Base-by-base conservation (phyloP, 1,139 yeast species). In the Tardiomyces digboiensis region DNA sequence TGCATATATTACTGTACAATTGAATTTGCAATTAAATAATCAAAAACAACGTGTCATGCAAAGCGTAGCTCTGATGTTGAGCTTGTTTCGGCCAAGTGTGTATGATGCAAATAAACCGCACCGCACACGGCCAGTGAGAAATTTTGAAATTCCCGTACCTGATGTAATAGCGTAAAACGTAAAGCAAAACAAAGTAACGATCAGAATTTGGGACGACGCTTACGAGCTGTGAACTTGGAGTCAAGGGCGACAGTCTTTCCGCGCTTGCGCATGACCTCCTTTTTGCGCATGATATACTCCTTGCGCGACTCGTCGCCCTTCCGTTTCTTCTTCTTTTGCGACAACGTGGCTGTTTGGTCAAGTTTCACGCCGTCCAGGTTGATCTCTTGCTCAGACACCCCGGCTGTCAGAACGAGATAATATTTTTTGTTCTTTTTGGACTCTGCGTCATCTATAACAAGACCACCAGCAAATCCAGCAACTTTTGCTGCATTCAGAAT, bases 401-500 rank as follows among this genome's bases (percentile, higher is more conserved):
- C 97, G 0, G 97, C 95, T 42, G 91, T 84, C 51, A 91, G 70
- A 19, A 91, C 97, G 50, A 91, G 68, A 61, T 91, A 91, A 64
- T 83, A 86, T 65, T 91, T 91, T 63, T 82, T 87, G 60, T 91
- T 86, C 65, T 86, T 85, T 61, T 86, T 88, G 39, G 91, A 80
- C 56, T 89, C 97, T 2, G 96, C 95, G 51, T 88, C 93, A 64
- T 93, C 98, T 41, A 91, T 76, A 16, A 93, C 85, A 51, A 91
- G 71, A 50, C 99, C 99, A 57, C 98, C 97, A 44, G 88, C 93
- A 62, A 91, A 91, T 1, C 99, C 99, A 0, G 97, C 85, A 5
- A 85, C 81, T 62, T 88, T 89, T 4, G 98, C 97, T 18, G 95
- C 87, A 29, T 74, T 73, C 48, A 85, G 68, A 38, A 91, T 87